Percentiles rank a stretch among this genome's conserved stretches.
phyloP scores from a whole-genome alignment of 2,329 filamentous ascomycete species.

The Penicillium sp. region DNA sequence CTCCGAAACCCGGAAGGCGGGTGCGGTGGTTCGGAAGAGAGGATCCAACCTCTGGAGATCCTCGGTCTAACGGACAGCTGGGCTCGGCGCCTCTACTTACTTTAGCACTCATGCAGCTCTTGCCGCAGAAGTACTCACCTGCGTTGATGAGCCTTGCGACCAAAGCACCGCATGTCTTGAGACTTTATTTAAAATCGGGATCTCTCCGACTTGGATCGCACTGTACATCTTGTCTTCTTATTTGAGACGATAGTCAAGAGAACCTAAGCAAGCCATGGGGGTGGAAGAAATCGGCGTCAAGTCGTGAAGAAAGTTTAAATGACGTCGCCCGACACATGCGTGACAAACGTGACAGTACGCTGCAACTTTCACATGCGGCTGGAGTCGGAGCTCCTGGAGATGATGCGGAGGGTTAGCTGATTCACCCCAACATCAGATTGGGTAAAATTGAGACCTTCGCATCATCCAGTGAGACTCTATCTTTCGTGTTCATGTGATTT shows the following conservation, averaged over 20 bases:
- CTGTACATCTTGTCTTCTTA: too few species aligned
- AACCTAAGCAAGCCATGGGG: background rate
- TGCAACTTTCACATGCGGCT: conserved; percentile 19
- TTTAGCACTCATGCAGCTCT: background rate
- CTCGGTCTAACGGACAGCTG: conserved; percentile 34
- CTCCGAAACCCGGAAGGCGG: conserved; percentile 24
- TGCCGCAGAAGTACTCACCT: too few species aligned
- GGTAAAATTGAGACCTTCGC: too few species aligned
- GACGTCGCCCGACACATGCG: conserved; percentile 20
- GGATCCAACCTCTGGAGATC: conserved; percentile 32
- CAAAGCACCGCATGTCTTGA: background rate
- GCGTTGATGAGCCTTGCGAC: too few species aligned
- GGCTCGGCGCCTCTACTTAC: conserved; percentile 8
- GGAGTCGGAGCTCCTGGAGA: conserved; percentile 1
- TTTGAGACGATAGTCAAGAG: background rate
- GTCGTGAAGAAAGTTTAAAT: conserved; percentile 3
- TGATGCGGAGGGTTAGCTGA: background rate
- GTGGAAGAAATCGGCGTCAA: conserved; percentile 5
- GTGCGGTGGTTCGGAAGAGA: conserved; percentile 32
- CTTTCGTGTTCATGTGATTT: too few species aligned
- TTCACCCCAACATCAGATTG: too few species aligned
- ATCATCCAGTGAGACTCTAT: too few species aligned
- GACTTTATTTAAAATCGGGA: conserved; percentile 5
- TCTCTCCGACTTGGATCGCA: background rate
- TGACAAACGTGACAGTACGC: conserved; percentile 14